Evolutionary conservation across 2,329 filamentous ascomycete genomes (phyloP), one percentile per base, ranked within the genome.

Genomic region (Fonsecaea monophora): DNA sequence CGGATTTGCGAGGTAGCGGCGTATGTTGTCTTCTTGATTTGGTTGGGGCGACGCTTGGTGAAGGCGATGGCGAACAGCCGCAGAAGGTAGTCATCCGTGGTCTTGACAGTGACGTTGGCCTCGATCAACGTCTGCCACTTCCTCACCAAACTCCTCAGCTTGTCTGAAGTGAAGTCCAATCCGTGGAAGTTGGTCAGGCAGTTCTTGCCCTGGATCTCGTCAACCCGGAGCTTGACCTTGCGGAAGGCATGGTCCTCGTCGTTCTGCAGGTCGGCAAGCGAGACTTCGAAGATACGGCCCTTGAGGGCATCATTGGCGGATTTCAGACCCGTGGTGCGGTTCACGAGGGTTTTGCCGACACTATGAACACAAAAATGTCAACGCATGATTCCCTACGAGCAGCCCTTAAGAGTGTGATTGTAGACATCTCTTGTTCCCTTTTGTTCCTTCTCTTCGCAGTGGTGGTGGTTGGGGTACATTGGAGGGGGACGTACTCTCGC

Each of bases 11-110:
- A 98, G 73, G 92, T 93, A 74, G 90, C 90, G 76, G 95, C 95
- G 81, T 99, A 99, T 81, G 95, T 99, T 78, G 95, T 99, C 92
- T 98, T 99, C 92, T 97, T 97, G 88, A 99, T 94, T 89, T 99
- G 95, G 88, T 98, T 99, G 77, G 92, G 93, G 80, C 95, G 91
- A 84, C 93, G 89, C 91, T 98, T 98, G 84, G 95, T 99, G 89
- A 99, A 99, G 77, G 92, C 95, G 77, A 99, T 99, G 82, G 92
- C 92, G 87, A 99, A 99, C 77, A 99, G 90, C 79, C 95, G 92
- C 85, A 99, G 89, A 82, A 98, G 94, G 88, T 99, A 98, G 85
- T 99, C 95, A 82, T 99, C 95, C 82, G 95, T 98, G 78, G 95
- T 98, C 92, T 98, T 98, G 87, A 99, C 94, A 75, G 96, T 97